phyloP scores from a whole-genome alignment of 23 red algal genomes.

The Cyanidioschyzon merolae region DNA sequence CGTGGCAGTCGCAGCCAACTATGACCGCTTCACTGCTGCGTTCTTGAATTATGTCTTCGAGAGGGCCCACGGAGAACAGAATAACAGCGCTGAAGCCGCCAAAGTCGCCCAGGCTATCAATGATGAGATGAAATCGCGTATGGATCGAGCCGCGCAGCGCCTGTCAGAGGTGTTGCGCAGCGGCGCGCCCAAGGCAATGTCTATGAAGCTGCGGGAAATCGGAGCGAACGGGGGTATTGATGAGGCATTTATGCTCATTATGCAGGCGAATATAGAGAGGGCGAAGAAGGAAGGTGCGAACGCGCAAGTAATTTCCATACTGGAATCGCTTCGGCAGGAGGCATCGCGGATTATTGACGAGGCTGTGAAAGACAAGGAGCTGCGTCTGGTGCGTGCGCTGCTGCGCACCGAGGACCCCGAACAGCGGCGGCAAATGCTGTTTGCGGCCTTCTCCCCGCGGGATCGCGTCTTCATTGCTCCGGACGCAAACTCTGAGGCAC shows the following conservation, averaged over 20 bases:
- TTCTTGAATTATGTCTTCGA: slow-evolving; percentile 56
- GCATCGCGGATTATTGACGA: slow-evolving; percentile 54
- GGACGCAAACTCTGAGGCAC: slow-evolving; percentile 20
- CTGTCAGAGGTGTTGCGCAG: slow-evolving; percentile 38
- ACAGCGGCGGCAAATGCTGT: slow-evolving; percentile 45
- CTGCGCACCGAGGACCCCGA: slow-evolving; percentile 60
- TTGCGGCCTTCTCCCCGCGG: slow-evolving; percentile 37
- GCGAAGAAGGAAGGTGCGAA: slow-evolving; percentile 48
- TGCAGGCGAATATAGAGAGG: slow-evolving; percentile 77
- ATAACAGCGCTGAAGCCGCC: slow-evolving; percentile 3
- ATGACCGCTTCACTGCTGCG: slow-evolving; percentile 19
- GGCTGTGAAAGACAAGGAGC: slow-evolving; percentile 40
- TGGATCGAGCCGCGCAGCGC: slow-evolving; percentile 31
- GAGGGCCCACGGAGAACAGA: slow-evolving; percentile 13
- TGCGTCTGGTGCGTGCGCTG: slow-evolving; percentile 61
- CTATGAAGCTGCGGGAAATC: slow-evolving; percentile 32
- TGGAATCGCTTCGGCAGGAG: slow-evolving; percentile 37
- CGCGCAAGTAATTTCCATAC: slow-evolving; percentile 35
- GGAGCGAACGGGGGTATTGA: slow-evolving; percentile 57
- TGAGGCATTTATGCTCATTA: slow-evolving; percentile 72
- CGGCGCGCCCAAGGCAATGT: slow-evolving; percentile 41
- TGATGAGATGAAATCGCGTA: slow-evolving; percentile 50
- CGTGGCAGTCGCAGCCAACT: background rate
- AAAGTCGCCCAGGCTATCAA: slow-evolving; percentile 46
- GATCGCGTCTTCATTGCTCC: slow-evolving; percentile 41